Base-by-base conservation (phyloP, 2,329 filamentous ascomycete species). In the Fusarium sp. region DNA sequence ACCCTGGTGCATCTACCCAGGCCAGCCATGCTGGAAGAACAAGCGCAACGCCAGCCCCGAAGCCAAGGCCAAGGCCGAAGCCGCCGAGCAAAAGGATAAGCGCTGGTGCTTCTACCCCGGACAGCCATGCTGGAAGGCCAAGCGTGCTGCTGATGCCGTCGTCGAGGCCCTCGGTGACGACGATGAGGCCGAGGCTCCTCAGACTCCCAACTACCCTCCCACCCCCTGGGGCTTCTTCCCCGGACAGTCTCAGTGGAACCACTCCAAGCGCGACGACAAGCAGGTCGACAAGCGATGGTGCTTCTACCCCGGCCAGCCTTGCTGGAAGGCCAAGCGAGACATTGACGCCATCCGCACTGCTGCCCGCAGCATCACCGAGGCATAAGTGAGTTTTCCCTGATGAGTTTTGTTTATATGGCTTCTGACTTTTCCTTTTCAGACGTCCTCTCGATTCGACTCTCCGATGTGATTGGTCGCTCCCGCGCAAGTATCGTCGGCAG, bases 311-410 rank as follows among this genome's bases (percentile, higher is more conserved):
- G 81, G 83, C 45, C 75, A 81, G 73, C 68, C 78, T 9, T 84
- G 83, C 83, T 82, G 82, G 82, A 83, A 80, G 72, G 84, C 83
- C 67, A 81, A 82, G 76, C 82, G 85, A 52, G 79, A 80, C 41
- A 65, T 83, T 33, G 61, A 75, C 7, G 76, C 75, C 18, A 75
- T 82, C 50, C 68, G 76, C 54, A 50, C 69, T 7, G 80, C 74
- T 59, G 81, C 81, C 48, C 77, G 77, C 9, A 68, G 67, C 60
- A 78, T 83, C 50, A 33, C 80, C 20, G 77, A 79, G 39, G 67
- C 73, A 60, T 81, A 75, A 73, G 66, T 76, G 41, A 70, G 72
- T 76, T 31, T 7, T 2, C 8, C n/a, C 22, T 10, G n/a, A 11
- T 13, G 6, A 24, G 22, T 14, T 2, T 8, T 45, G 18, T 2